phyloP scores from a whole-genome alignment of 352 stramenopile genomes.

The Pythium brachiatum region DNA sequence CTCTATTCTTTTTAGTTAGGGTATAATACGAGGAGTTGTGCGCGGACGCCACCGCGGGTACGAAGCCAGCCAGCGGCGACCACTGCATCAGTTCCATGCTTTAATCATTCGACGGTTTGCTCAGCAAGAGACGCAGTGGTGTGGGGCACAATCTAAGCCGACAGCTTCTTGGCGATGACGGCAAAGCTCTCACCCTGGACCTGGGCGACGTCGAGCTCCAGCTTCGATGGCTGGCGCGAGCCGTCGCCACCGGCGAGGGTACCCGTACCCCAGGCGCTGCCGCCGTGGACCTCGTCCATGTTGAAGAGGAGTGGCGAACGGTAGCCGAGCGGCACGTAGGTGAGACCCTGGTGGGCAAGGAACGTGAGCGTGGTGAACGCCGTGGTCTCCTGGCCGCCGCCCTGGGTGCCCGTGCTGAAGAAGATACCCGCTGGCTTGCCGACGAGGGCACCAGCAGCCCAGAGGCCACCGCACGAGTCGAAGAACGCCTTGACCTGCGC shows the following conservation, averaged over 20 bases:
- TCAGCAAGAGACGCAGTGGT: too few species aligned
- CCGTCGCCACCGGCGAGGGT: constrained; percentile 81
- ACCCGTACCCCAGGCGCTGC: constrained; percentile 78
- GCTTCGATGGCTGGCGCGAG: constrained; percentile 68
- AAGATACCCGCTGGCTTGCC: constrained; percentile 90
- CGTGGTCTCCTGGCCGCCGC: constrained; percentile 90
- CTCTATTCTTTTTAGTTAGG: too few species aligned
- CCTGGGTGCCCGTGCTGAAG: constrained; percentile 74
- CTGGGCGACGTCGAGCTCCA: constrained; percentile 79
- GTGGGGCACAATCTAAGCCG: constrained; percentile 29
- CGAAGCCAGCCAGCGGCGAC: neutral
- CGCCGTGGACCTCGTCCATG: constrained; percentile 78
- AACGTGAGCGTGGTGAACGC: constrained; percentile 82
- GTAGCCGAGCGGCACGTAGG: constrained; percentile 89
- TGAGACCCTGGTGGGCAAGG: constrained; percentile 88
- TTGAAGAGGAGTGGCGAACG: constrained; percentile 61
- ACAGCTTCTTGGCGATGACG: constrained; percentile 77
- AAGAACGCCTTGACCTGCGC: constrained; percentile 91
- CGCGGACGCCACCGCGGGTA: too few species aligned
- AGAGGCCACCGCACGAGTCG: constrained; percentile 84
- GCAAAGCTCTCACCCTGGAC: constrained; percentile 87
- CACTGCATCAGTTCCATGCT: neutral
- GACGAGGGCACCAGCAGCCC: constrained; percentile 73
- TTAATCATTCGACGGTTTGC: too few species aligned
- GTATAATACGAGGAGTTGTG: too few species aligned